These are phyloP conservation scores for Podospora conica DNA, from an alignment of 495 filamentous ascomycete species.

Conservation along the genomic window DNA sequence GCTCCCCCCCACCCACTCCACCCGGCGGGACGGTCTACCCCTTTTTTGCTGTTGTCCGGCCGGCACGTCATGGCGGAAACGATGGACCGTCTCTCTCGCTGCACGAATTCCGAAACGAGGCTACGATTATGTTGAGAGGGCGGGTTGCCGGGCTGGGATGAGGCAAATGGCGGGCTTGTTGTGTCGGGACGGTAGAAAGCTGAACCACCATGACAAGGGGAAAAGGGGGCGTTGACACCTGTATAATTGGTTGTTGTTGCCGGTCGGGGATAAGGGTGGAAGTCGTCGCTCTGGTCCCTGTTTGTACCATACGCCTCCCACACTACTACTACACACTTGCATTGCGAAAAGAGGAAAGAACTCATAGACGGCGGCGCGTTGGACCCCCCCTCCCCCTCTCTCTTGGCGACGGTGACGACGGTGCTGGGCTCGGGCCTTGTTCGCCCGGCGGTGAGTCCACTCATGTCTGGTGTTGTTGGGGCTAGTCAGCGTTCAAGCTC, in stretches of 20 bases:
- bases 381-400: neutral
- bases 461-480: neutral
- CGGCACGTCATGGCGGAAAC: neutral
- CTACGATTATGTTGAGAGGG: neutral
- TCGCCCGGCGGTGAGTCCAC: neutral
- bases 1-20: neutral
- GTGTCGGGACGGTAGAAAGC: neutral
- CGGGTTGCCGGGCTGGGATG: neutral
- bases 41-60: neutral
- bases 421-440: neutral
- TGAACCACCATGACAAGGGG: neutral
- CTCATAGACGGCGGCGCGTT: constrained; percentile 9
- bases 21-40: neutral
- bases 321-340: constrained; percentile 2
- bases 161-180: neutral
- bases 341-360: constrained; percentile 9
- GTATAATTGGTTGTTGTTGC: constrained; percentile 16
- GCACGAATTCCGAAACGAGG: neutral
- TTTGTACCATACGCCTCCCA: constrained; percentile 24
- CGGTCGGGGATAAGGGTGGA: neutral
- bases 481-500: neutral
- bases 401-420: neutral
- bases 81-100: neutral
- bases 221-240: constrained; percentile 3
- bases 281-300: too few species aligned